A percentile compares a stretch with the other conserved stretches of the same genome.
Evolutionary conservation across 2,329 filamentous ascomycete genomes (phyloP).

Genomic region (Purpureocillium lavendulum): DNA sequence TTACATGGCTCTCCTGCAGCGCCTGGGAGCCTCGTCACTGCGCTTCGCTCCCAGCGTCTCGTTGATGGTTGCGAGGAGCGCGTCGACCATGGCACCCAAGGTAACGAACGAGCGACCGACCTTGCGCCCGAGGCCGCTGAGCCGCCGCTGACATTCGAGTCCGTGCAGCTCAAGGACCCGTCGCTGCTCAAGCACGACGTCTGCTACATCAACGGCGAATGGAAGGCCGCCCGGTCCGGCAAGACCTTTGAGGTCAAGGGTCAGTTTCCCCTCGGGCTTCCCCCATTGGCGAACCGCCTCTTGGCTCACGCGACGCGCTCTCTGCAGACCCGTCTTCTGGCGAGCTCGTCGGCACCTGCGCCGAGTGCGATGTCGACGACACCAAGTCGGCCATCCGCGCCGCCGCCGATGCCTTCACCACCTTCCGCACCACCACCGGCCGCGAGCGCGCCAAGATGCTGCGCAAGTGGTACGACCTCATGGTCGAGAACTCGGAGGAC

Average conservation of each 20-base stretch:
- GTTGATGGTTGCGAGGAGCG: constrained; percentile 23
- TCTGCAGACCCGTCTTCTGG: constrained; percentile 73
- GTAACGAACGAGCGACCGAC: constrained; percentile 14
- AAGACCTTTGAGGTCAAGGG: constrained; percentile 84
- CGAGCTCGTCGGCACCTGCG: constrained; percentile 70
- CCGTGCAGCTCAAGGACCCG: constrained; percentile 59
- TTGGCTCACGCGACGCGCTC: no score
- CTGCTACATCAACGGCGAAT: constrained; percentile 87
- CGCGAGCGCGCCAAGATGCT: constrained; percentile 68
- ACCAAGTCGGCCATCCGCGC: constrained; percentile 74
- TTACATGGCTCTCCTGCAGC: constrained; percentile 22
- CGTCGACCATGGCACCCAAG: constrained; percentile 41
- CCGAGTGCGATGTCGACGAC: constrained; percentile 75
- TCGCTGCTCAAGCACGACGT: constrained; percentile 77
- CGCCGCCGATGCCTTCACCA: constrained; percentile 66
- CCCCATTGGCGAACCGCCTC: no score
- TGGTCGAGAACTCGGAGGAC: constrained; percentile 72
- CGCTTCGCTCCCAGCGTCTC: constrained; percentile 21
- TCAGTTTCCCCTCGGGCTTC: constrained; percentile 20
- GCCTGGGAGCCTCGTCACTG: constrained; percentile 18
- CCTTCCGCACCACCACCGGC: constrained; percentile 63
- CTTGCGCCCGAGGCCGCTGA: not conserved
- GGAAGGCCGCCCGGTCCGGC: constrained; percentile 75
- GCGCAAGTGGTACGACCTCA: constrained; percentile 73
- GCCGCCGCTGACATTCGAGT: not conserved